Base-by-base conservation (phyloP, 1,284 basidiomycete genomes). In the Apiotrichum akiyoshidainum region DNA sequence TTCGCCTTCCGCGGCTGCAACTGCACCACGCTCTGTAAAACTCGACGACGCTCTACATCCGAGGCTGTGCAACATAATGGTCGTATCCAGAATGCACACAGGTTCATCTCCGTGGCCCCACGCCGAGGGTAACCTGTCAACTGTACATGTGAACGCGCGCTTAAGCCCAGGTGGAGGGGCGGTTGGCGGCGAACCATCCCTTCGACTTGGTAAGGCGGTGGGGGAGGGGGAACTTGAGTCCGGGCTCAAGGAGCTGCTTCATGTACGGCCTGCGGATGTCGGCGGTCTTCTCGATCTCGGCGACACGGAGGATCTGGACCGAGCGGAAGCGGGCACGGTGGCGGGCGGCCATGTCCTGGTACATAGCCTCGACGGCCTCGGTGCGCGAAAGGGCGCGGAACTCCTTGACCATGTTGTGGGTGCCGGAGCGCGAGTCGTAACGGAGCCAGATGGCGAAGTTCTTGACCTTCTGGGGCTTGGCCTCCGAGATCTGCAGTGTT, bases 371-470 rank as follows among this genome's bases (percentile, higher is more conserved):
- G 77, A 98, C 96, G 64, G 96, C 95, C 79, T 92, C 94, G 62
- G 92, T 88, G 69, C 96, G 89, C 71, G 85, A 86, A 69, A 99
- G 87, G 70, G 96, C 95, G 76, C 94, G 92, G 90, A 92, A 98
- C 84, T 99, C 95, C 80, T 84, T 84, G 82, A 84, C 83, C 82
- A 84, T 83, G 86, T 97, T 96, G 87, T 96, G 93, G 58, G 94
- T 97, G 65, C 93, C 93, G 52, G 92, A 95, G 73, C 92, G 91
- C 59, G 93, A 96, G 82, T 96, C 95, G 83, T 99, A 99, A 71
- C 96, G 91, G 79, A 99, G 82, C 95, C 95, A 99, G 83, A 99
- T 91, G 73, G 93, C 96, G 78, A 99, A 98, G 89, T 97, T 98
- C 87, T 99, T 99, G 79, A 97, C 90, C 83, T 95, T 94, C 79